Conservation (phyloP, 768 basidiomycete species). For the Tricholoma sp. region DNA sequence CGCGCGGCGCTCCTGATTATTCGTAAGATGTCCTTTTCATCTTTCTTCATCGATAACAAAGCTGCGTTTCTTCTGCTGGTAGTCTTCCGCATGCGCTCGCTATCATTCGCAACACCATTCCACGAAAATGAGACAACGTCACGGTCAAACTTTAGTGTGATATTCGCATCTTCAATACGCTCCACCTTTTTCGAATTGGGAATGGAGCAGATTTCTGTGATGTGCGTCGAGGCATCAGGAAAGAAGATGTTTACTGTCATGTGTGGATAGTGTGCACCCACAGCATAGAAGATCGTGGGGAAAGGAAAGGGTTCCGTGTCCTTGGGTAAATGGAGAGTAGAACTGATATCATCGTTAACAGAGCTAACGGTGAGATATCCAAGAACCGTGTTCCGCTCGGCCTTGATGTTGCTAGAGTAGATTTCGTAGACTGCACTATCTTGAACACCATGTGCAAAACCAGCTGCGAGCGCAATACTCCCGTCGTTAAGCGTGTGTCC, state of each 20-base stretch:
- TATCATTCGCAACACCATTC: background rate
- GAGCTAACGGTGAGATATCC: background rate
- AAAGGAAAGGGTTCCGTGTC: background rate
- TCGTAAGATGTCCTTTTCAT: background rate
- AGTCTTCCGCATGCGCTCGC: background rate
- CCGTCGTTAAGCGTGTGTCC: background rate
- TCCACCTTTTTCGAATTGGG: background rate
- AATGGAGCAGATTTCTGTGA: background rate
- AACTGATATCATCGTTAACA: background rate
- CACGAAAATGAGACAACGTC: background rate
- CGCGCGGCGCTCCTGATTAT: background rate
- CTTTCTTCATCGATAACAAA: too few relatives aligned
- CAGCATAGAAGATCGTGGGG: background rate
- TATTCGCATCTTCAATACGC: background rate
- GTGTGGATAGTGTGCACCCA: background rate
- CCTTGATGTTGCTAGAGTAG: background rate
- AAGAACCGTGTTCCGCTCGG: background rate
- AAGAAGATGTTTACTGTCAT: background rate
- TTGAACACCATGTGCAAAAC: background rate
- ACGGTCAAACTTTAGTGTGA: background rate
- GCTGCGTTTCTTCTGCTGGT: too few relatives aligned
- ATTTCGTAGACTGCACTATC: background rate
- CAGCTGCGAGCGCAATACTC: background rate
- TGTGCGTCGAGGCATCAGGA: background rate
- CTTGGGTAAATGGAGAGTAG: background rate